Conservation (phyloP, 2,329 filamentous ascomycete genomes). For the Penicillium sp. region DNA sequence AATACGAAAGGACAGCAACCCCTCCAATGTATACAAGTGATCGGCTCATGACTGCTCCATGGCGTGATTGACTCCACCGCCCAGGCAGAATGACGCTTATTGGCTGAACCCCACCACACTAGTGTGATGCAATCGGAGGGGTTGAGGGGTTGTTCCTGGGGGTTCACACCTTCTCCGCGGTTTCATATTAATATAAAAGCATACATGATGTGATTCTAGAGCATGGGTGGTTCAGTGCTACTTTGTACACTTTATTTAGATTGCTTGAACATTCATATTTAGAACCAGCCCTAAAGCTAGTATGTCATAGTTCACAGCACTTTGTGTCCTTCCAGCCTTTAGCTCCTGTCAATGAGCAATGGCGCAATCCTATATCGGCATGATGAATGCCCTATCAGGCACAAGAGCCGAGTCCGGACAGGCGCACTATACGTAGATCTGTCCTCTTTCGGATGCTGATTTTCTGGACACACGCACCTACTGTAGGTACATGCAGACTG, state of each 20-base stretch:
- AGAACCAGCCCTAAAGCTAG: too few relatives aligned
- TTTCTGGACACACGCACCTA: neutral
- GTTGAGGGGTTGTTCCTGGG: neutral
- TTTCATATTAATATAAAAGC: neutral
- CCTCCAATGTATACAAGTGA: constrained; percentile 11
- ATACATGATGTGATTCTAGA: too few relatives aligned
- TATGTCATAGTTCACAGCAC: too few relatives aligned
- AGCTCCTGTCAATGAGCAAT: constrained; percentile 19
- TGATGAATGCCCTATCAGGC: neutral
- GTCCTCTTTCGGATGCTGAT: neutral
- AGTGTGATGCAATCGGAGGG: neutral
- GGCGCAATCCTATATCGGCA: constrained; percentile 31
- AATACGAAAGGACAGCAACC: constrained; percentile 11
- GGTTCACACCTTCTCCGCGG: neutral
- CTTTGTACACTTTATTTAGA: neutral
- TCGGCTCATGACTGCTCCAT: constrained; percentile 29
- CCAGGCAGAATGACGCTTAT: constrained; percentile 32
- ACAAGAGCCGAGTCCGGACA: neutral
- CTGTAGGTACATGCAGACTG: neutral
- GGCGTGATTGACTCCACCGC: constrained; percentile 22
- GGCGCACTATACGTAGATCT: neutral
- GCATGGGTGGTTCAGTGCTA: neutral
- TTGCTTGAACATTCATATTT: too few relatives aligned
- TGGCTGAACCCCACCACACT: constrained; percentile 20
- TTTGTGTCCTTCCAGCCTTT: neutral